Evolutionary conservation across 1,139 yeast genomes (phyloP).

Genomic region (Candida sojae): DNA sequence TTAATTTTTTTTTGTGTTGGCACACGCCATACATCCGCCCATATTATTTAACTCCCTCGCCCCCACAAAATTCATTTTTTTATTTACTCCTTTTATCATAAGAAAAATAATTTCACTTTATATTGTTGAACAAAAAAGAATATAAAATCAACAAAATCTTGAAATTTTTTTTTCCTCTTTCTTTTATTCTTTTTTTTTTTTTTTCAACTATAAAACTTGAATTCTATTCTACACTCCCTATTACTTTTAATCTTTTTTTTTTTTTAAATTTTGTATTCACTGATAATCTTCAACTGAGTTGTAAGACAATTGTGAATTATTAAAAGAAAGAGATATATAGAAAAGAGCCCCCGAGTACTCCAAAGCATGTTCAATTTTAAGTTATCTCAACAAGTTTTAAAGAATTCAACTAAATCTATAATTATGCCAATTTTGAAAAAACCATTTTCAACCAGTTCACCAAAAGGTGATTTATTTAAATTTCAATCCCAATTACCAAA

Average conservation of each 20-base stretch:
- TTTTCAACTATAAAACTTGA: background rate
- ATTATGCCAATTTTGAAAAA: slow-evolving; percentile 17
- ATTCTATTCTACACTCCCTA: background rate
- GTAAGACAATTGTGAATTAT: background rate
- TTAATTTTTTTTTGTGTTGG: background rate
- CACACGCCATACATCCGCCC: background rate
- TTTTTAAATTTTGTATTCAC: background rate
- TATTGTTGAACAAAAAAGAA: background rate
- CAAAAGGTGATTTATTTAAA: slow-evolving; percentile 70
- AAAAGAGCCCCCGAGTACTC: background rate
- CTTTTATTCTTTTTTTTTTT: background rate
- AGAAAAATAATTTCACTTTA: background rate
- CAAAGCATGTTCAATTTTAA: slow-evolving; percentile 13
- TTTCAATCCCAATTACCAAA: slow-evolving; percentile 77
- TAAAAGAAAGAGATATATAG: background rate
- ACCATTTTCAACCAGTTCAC: slow-evolving; percentile 34
- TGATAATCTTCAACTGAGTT: background rate
- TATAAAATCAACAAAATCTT: slow-evolving; percentile 5
- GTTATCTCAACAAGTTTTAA: slow-evolving; percentile 10
- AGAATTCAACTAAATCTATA: slow-evolving; percentile 6
- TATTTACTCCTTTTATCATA: background rate
- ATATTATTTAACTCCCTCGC: background rate
- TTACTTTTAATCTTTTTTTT: background rate
- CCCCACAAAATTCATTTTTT: slow-evolving; percentile 1
- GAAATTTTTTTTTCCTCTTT: background rate